These are phyloP conservation scores for Coemansia sp. DNA, from an alignment of 192 early-diverging fungal genomes.

Conservation along the genomic window DNA sequence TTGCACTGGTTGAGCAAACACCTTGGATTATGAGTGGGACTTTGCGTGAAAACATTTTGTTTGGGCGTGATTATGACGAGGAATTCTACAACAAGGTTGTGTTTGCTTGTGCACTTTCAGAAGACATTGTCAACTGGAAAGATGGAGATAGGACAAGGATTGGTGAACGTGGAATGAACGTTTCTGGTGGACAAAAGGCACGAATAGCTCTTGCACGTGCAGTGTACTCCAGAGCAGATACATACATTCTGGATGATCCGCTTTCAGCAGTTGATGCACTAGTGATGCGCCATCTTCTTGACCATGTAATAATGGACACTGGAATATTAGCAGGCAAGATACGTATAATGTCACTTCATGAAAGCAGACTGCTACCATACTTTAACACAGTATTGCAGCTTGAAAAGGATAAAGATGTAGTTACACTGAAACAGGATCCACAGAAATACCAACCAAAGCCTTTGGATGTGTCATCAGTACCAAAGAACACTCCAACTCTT, in stretches of 20 bases:
- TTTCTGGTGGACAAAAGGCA: slow-evolving; percentile 84
- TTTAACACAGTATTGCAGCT: slow-evolving; percentile 72
- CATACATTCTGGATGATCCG: slow-evolving; percentile 84
- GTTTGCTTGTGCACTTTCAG: slow-evolving; percentile 57
- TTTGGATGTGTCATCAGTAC: neutral
- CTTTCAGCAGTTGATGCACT: slow-evolving; percentile 83
- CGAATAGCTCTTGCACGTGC: slow-evolving; percentile 80
- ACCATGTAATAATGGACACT: slow-evolving; percentile 53
- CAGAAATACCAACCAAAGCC: slow-evolving; percentile 5
- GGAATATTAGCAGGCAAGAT: slow-evolving; percentile 71
- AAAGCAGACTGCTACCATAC: slow-evolving; percentile 71
- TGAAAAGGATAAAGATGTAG: slow-evolving; percentile 57
- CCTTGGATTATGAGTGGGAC: too few species aligned
- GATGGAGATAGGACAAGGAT: slow-evolving; percentile 46
- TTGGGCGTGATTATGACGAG: too few species aligned
- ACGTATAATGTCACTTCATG: slow-evolving; percentile 82
- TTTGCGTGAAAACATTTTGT: too few species aligned
- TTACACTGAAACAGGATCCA: slow-evolving; percentile 11
- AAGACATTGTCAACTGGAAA: slow-evolving; percentile 62
- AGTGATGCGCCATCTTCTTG: slow-evolving; percentile 70
- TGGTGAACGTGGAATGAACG: slow-evolving; percentile 54
- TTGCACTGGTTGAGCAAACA: too few species aligned
- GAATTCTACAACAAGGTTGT: slow-evolving; percentile 56
- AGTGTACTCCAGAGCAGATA: slow-evolving; percentile 73
- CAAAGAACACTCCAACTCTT: neutral